Conservation (phyloP, 805 yeast species). For the Millerozyma acaciae region DNA sequence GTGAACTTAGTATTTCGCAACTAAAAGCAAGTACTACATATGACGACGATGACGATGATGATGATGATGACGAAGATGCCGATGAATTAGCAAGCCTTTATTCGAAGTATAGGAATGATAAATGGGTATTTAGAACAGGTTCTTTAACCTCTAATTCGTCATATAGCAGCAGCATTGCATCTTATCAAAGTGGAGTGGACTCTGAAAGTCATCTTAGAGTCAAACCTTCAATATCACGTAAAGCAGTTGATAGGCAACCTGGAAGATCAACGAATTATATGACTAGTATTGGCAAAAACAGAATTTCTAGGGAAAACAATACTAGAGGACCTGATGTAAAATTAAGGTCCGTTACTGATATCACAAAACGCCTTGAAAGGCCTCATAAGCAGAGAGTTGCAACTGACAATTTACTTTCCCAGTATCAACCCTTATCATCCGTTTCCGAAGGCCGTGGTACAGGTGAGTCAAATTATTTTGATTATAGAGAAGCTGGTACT, state of each 20-base stretch:
- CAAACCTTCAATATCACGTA: constrained; percentile 5
- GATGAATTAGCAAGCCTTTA: constrained; percentile 39
- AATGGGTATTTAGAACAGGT: constrained; percentile 23
- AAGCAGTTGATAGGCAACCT: constrained; percentile 1
- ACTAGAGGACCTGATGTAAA: too few relatives aligned
- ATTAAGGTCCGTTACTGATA: too few relatives aligned
- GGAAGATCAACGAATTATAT: neutral
- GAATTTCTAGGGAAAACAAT: too few relatives aligned
- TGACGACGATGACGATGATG: constrained; percentile 19
- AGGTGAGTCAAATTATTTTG: constrained; percentile 35
- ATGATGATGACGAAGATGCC: constrained; percentile 19
- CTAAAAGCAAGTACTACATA: too few relatives aligned
- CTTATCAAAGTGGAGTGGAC: constrained; percentile 17
- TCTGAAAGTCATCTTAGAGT: constrained; percentile 16
- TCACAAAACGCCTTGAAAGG: too few relatives aligned
- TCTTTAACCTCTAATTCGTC: constrained; percentile 19
- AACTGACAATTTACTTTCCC: too few relatives aligned
- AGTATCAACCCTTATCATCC: too few relatives aligned
- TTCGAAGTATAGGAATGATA: constrained; percentile 32
- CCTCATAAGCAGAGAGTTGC: too few relatives aligned
- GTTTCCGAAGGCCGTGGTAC: neutral
- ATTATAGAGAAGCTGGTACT: constrained; percentile 25
- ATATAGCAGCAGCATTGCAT: constrained; percentile 12
- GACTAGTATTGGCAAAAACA: too few relatives aligned
- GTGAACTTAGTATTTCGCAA: too few relatives aligned